Conservation (phyloP, 768 basidiomycete species). For the Coprinellus micaceus region DNA sequence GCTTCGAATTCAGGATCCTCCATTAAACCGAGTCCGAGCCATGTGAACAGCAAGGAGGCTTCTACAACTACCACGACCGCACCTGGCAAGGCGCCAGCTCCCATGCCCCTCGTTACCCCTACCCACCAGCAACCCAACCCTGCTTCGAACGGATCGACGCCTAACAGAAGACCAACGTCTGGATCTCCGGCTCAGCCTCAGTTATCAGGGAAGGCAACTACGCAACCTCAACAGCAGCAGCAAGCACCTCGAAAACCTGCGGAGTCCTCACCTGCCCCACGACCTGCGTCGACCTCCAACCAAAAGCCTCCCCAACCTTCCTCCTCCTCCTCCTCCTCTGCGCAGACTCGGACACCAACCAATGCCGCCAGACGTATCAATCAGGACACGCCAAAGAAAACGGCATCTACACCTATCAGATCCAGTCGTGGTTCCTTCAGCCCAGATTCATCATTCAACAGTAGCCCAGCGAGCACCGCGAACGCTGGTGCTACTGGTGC, state of each 20-base stretch:
- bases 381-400: too few species aligned
- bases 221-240: too few species aligned
- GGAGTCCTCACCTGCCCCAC: too few species aligned
- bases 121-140: background rate
- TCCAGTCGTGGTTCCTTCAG: background rate
- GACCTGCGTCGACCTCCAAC: too few species aligned
- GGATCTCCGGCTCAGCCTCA: too few species aligned
- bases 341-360: background rate
- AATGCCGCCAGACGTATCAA: constrained; percentile 11
- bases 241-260: background rate
- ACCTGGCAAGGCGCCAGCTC: too few species aligned
- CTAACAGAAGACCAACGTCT: constrained; percentile 4
- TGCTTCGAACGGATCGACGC: background rate
- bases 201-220: too few species aligned
- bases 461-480: background rate
- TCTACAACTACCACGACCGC: background rate
- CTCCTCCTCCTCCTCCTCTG: background rate
- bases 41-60: background rate
- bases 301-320: background rate
- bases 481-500: background rate
- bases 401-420: constrained; percentile 1
- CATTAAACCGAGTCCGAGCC: constrained; percentile 4
- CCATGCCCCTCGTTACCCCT: background rate
- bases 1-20: constrained; percentile 4
- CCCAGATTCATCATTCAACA: constrained; percentile 4